phyloP scores from a whole-genome alignment of 495 filamentous ascomycete genomes.

The Pyrenula aspistea region DNA sequence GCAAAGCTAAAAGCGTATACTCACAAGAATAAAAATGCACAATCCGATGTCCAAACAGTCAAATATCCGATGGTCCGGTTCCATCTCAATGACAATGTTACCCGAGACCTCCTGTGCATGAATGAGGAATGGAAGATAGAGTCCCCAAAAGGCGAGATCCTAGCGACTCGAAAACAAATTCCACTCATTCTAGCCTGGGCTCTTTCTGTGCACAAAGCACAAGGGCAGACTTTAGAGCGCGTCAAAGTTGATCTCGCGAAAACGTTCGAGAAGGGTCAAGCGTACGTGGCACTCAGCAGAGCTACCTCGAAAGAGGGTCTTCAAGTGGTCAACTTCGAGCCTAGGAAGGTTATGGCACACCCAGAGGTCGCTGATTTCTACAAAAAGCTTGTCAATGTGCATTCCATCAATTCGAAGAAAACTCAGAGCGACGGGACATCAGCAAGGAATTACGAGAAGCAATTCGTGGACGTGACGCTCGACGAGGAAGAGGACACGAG shows the following conservation, averaged over 20 bases:
- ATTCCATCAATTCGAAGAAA: constrained; percentile 14
- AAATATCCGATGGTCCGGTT: constrained; percentile 81
- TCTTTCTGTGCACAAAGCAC: constrained; percentile 93
- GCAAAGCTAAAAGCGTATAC: constrained; percentile 35
- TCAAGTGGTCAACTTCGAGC: constrained; percentile 81
- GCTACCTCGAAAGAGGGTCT: constrained; percentile 80
- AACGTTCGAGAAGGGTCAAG: constrained; percentile 88
- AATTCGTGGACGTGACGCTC: constrained; percentile 15
- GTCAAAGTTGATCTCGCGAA: constrained; percentile 88
- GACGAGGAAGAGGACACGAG: constrained; percentile 21
- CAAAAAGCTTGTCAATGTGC: constrained; percentile 51
- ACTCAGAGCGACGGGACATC: constrained; percentile 2
- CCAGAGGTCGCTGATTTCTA: constrained; percentile 80
- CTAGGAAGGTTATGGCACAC: constrained; percentile 88
- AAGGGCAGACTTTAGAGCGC: constrained; percentile 88
- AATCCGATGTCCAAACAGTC: constrained; percentile 19
- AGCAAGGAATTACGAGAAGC: constrained; percentile 4
- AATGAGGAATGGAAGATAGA: constrained; percentile 94
- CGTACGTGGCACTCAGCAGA: constrained; percentile 49
- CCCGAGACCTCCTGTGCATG: constrained; percentile 66
- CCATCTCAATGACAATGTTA: constrained; percentile 60
- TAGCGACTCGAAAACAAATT: constrained; percentile 55
- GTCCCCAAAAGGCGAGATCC: constrained; percentile 86
- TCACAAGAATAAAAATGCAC: constrained; percentile 22
- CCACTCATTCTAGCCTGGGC: constrained; percentile 92